These are phyloP conservation scores for Annulohypoxylon moriforme DNA, from an alignment of 495 filamentous ascomycete genomes.

Conservation along the genomic window DNA sequence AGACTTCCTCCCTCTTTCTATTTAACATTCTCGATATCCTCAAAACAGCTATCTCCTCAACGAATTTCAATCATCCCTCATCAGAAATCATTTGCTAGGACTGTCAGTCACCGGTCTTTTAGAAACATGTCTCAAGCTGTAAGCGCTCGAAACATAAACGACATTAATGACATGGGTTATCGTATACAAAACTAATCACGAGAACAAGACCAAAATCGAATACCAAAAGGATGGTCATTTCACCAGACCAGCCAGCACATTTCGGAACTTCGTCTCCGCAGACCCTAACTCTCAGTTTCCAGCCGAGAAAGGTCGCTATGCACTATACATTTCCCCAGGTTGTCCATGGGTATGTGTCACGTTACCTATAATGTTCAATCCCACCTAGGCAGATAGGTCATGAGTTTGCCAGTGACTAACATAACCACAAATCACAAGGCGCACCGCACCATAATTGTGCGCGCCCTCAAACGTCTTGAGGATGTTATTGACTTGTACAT, in stretches of 20 bases:
- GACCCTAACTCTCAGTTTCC: constrained; percentile 67
- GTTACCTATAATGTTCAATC: neutral
- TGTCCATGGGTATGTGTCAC: constrained; percentile 72
- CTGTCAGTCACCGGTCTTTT: neutral
- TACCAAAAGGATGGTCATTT: constrained; percentile 63
- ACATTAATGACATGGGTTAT: neutral
- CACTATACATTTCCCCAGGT: constrained; percentile 71
- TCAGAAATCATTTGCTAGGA: neutral
- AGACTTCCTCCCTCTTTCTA: constrained; percentile 5
- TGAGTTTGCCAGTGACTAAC: constrained; percentile 6
- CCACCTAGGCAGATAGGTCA: neutral
- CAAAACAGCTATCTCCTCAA: constrained; percentile 1
- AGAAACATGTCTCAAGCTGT: constrained; percentile 38
- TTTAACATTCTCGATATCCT: constrained; percentile 8
- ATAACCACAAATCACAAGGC: constrained; percentile 52
- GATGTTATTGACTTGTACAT: constrained; percentile 68
- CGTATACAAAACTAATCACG: constrained; percentile 21
- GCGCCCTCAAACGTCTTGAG: constrained; percentile 73
- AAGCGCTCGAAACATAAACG: constrained; percentile 1
- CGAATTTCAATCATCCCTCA: neutral
- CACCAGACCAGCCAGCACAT: constrained; percentile 59
- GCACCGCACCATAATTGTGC: constrained; percentile 73
- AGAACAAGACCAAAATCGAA: constrained; percentile 24
- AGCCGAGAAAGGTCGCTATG: constrained; percentile 74
- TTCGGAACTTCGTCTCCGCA: constrained; percentile 62